Percentiles rank a stretch among this genome's conserved stretches.
Evolutionary conservation across 768 basidiomycete genomes (phyloP).

Genomic region (Russula compacta): DNA sequence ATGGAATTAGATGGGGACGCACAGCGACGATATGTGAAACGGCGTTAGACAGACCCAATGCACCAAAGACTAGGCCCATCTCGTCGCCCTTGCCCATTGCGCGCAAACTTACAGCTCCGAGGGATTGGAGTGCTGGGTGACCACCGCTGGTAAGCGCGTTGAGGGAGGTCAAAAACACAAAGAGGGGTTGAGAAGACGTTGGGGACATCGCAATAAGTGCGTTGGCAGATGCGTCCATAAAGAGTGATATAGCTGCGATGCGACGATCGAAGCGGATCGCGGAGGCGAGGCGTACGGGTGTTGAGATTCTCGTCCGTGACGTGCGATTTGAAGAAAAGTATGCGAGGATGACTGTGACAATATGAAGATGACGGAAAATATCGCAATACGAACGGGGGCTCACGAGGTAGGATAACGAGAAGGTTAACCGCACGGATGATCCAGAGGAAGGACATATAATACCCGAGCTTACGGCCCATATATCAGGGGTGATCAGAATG

Average conservation of each 20-base stretch:
- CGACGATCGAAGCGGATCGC: conserved; percentile 19
- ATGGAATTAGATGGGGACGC: background rate
- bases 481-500: background rate
- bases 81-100: conserved; percentile 21
- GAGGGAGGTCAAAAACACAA: conserved; percentile 19
- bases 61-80: conserved; percentile 20
- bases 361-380: background rate
- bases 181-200: conserved; percentile 20
- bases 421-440: conserved; percentile 18
- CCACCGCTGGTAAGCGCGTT: conserved; percentile 19
- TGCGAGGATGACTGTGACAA: conserved; percentile 16
- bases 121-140: conserved; percentile 20
- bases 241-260: conserved; percentile 19
- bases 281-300: conserved; percentile 2
- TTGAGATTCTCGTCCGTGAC: background rate
- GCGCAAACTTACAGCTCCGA: conserved; percentile 19
- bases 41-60: conserved; percentile 17
- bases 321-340: conserved; percentile 10
- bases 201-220: conserved; percentile 17
- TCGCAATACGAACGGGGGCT: background rate
- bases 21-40: conserved; percentile 19
- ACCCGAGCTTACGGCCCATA: conserved; percentile 11
- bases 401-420: conserved; percentile 19
- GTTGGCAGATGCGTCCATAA: conserved; percentile 19
- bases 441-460: conserved; percentile 21